Evolutionary conservation across 805 yeast species (phyloP).

Genomic region (Debaryomyces prosopidis): DNA sequence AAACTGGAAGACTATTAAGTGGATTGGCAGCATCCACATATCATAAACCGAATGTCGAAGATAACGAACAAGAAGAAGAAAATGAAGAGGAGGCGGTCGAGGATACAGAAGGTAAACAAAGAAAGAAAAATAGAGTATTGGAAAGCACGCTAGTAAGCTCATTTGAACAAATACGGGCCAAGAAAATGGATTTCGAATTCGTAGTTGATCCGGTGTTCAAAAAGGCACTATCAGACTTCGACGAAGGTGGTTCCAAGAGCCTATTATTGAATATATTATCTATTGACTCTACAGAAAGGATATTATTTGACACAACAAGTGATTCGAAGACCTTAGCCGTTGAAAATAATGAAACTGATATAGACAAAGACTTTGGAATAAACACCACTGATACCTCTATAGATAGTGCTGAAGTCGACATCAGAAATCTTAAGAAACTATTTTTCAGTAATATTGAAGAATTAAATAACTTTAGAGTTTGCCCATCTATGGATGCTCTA

Average conservation of each 20-base stretch:
- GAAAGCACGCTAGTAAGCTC: constrained; percentile 40
- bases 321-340: constrained; percentile 19
- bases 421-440: constrained; percentile 12
- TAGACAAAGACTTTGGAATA: constrained; percentile 8
- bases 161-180: constrained; percentile 53
- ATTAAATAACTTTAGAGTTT: constrained; percentile 41
- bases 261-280: constrained; percentile 61
- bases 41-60: constrained; percentile 16
- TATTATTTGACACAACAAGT: constrained; percentile 65
- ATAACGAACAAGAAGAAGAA: constrained; percentile 23
- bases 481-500: constrained; percentile 70
- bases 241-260: constrained; percentile 81
- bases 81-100: constrained; percentile 16
- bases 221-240: constrained; percentile 73
- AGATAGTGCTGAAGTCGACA: constrained; percentile 18
- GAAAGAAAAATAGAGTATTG: neutral
- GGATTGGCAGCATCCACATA: constrained; percentile 57
- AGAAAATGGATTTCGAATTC: constrained; percentile 62
- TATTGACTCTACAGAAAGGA: constrained; percentile 52
- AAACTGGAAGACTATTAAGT: constrained; percentile 79
- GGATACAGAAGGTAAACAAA: constrained; percentile 1
- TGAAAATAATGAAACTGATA: constrained; percentile 12
- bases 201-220: constrained; percentile 74
- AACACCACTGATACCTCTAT: constrained; percentile 2
- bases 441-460: constrained; percentile 21